These are phyloP conservation scores for Orbilia ellipsospora DNA, from an alignment of 2,329 filamentous ascomycete genomes.

Conservation along the genomic window DNA sequence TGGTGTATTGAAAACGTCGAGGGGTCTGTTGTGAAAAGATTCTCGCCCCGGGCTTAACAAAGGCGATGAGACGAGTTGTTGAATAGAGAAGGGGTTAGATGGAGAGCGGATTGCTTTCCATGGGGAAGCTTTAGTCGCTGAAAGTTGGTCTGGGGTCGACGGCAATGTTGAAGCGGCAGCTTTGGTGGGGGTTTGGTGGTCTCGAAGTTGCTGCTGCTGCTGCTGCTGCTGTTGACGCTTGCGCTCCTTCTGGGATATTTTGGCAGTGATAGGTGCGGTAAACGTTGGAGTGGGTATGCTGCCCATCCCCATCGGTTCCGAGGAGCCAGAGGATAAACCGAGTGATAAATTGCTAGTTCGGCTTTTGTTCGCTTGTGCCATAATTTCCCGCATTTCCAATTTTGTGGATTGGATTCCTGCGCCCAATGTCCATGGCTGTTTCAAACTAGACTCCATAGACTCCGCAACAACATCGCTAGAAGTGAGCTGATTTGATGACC, in stretches of 20 bases:
- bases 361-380: constrained; percentile 71
- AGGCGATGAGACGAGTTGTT: constrained; percentile 31
- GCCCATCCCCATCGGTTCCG: constrained; percentile 60
- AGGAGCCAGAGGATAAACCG: constrained; percentile 66
- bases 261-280: constrained; percentile 63
- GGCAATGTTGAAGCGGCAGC: neutral
- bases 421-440: constrained; percentile 55
- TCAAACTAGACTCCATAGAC: neutral
- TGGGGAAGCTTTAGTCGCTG: constrained; percentile 31
- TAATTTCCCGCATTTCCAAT: constrained; percentile 80
- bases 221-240: constrained; percentile 81
- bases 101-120: constrained; percentile 48
- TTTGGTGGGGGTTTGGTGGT: constrained; percentile 13
- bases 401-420: constrained; percentile 70
- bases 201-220: constrained; percentile 65
- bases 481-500: neutral
- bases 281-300: constrained; percentile 60
- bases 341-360: constrained; percentile 68
- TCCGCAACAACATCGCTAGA: neutral
- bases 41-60: constrained; percentile 25
- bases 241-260: constrained; percentile 89
- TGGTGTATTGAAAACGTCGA: constrained; percentile 25
- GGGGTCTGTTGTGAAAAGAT: constrained; percentile 8
- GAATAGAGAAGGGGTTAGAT: constrained; percentile 44
- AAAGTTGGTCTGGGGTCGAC: constrained; percentile 22